A percentile compares a stretch with the other conserved stretches of the same genome.
Conservation (phyloP, 2,329 filamentous ascomycete species). For the Ophiostoma himal-ulmi region DNA sequence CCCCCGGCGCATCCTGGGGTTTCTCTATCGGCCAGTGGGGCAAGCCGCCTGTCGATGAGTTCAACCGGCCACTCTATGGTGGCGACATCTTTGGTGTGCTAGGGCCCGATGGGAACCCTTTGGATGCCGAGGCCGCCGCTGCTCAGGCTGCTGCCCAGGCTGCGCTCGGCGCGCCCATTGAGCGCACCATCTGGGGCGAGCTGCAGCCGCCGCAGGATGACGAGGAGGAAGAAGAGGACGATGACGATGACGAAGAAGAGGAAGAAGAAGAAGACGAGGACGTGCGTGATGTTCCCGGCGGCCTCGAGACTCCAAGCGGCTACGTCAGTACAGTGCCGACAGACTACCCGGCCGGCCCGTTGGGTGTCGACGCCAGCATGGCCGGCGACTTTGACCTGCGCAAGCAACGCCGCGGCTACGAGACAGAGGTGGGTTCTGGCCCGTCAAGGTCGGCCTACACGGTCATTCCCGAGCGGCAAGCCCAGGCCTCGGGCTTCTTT, state of each 20-base stretch:
- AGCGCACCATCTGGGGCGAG: conserved; percentile 87
- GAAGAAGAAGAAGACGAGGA: conserved; percentile 69
- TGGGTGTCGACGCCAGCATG: conserved; percentile 65
- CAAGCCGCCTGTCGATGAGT: conserved; percentile 90
- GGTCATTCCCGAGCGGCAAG: conserved; percentile 81
- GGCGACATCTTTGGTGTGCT: conserved; percentile 88
- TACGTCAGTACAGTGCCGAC: conserved; percentile 74
- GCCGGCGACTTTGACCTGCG: conserved; percentile 85
- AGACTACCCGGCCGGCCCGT: conserved; percentile 63
- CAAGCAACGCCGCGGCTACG: conserved; percentile 76
- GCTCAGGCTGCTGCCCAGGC: conserved; percentile 35
- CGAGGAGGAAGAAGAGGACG: conserved; percentile 60
- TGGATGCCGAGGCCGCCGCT: conserved; percentile 23
- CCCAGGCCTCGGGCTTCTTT: conserved; percentile 87
- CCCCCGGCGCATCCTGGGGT: conserved; percentile 84
- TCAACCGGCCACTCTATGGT: conserved; percentile 83
- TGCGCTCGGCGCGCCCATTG: conserved; percentile 66
- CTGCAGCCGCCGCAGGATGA: conserved; percentile 74
- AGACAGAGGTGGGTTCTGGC: conserved; percentile 69
- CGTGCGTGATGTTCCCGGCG: conserved; percentile 52
- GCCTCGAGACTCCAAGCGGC: conserved; percentile 74
- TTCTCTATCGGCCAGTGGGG: conserved; percentile 94
- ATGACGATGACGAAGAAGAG: conserved; percentile 55
- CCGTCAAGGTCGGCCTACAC: conserved; percentile 76
- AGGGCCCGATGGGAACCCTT: conserved; percentile 31